phyloP scores from a whole-genome alignment of 106 monocot genomes.

The Acorus calamus region DNA sequence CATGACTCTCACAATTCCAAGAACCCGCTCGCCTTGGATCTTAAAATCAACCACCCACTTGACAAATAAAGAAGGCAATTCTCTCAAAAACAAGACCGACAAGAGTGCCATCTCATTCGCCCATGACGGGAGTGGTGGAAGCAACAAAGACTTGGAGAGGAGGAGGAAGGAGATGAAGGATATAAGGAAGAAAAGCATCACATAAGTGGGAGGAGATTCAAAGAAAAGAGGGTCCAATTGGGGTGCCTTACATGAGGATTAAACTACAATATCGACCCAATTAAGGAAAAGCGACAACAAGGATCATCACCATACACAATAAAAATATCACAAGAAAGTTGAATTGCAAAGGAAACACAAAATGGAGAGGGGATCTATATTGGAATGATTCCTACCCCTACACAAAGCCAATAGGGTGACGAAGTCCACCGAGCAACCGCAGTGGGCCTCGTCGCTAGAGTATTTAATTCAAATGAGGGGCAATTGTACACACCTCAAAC shows the following conservation, averaged over 20 bases:
- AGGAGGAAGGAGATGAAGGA: slow-evolving; percentile 44
- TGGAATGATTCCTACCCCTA: too few species aligned
- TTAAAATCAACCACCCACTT: slow-evolving; percentile 7
- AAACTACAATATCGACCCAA: too few species aligned
- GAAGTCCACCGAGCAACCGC: too few species aligned
- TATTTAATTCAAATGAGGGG: too few species aligned
- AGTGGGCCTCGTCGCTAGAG: too few species aligned
- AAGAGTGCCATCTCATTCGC: slow-evolving; percentile 25
- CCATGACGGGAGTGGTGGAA: slow-evolving; percentile 33
- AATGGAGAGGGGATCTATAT: too few species aligned
- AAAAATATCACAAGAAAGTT: too few species aligned
- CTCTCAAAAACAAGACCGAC: slow-evolving; percentile 24
- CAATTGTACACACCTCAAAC: too few species aligned
- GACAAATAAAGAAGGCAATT: slow-evolving; percentile 13
- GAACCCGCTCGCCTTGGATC: neutral
- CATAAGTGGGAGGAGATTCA: neutral
- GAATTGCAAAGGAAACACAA: too few species aligned
- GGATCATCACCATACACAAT: too few species aligned
- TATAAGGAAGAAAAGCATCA: slow-evolving; percentile 59
- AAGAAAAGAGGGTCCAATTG: neutral
- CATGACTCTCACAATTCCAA: neutral
- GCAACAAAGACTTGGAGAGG: slow-evolving; percentile 20
- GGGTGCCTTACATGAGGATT: neutral
- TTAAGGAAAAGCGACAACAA: too few species aligned
- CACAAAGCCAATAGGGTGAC: too few species aligned